phyloP scores from a whole-genome alignment of 257 asterid species.

The Haberlea rhodopensis region DNA sequence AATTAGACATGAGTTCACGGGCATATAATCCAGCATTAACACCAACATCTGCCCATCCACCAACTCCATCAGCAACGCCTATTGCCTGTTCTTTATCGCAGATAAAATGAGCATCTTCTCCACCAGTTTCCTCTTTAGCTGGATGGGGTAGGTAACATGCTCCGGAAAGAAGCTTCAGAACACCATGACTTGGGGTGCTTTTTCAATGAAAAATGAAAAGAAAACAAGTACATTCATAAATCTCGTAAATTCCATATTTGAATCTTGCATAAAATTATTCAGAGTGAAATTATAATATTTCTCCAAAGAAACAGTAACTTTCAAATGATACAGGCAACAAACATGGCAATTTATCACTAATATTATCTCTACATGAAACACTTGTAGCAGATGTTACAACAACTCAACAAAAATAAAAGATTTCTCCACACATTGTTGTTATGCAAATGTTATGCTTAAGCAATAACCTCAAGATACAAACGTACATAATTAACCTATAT shows the following conservation, averaged over 20 bases:
- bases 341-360: not conserved
- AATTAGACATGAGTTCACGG: conserved; percentile 75
- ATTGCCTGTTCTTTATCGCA: conserved; percentile 70
- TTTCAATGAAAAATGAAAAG: not conserved
- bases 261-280: too few species aligned
- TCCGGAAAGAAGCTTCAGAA: conserved; percentile 65
- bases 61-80: conserved; percentile 95
- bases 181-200: conserved; percentile 32
- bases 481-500: not conserved
- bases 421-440: not conserved
- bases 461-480: conserved; percentile 5
- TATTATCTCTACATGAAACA: not conserved
- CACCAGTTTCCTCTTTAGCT: conserved; percentile 74
- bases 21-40: conserved; percentile 80
- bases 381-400: not conserved
- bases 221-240: not conserved
- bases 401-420: not conserved
- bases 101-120: conserved; percentile 91
- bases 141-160: conserved; percentile 86
- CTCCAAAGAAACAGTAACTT: not conserved
- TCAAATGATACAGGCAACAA: not conserved
- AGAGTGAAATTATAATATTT: not conserved
- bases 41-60: conserved; percentile 96
- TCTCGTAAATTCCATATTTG: too few species aligned
- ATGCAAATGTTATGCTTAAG: not conserved